Evolutionary conservation across 1,139 yeast genomes (phyloP).

Genomic region (Hyphopichia burtonii): DNA sequence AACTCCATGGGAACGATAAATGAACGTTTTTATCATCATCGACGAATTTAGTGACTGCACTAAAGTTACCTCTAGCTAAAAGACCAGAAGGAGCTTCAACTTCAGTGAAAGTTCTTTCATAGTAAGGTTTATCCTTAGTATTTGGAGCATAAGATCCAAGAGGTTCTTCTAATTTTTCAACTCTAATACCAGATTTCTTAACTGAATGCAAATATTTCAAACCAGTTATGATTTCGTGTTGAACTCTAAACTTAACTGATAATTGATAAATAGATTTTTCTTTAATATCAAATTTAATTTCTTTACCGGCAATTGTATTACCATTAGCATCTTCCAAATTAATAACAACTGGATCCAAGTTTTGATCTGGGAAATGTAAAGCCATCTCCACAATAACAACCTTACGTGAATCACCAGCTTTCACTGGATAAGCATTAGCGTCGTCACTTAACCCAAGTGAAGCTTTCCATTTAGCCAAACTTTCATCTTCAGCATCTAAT

Average conservation of each 20-base stretch:
- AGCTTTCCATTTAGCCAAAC: constrained; percentile 89
- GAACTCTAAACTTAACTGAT: constrained; percentile 76
- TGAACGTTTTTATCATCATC: constrained; percentile 85
- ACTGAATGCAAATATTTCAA: constrained; percentile 81
- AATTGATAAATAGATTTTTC: constrained; percentile 77
- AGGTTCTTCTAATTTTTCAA: constrained; percentile 84
- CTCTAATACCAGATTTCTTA: constrained; percentile 83
- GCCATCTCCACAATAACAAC: constrained; percentile 81
- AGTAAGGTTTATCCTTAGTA: constrained; percentile 78
- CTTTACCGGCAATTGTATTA: constrained; percentile 47
- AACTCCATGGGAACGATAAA: constrained; percentile 81
- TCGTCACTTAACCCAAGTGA: constrained; percentile 70
- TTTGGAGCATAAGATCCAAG: constrained; percentile 90
- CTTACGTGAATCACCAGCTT: constrained; percentile 69
- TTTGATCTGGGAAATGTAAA: constrained; percentile 57
- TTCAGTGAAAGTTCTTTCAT: constrained; percentile 75
- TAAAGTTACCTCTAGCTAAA: constrained; percentile 82
- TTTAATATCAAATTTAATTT: constrained; percentile 68
- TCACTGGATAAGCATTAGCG: constrained; percentile 59
- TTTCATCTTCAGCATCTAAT: constrained; percentile 88
- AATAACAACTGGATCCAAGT: constrained; percentile 57
- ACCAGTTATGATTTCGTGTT: constrained; percentile 90
- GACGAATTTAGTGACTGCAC: constrained; percentile 76
- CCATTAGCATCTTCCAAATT: constrained; percentile 59
- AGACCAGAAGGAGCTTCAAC: constrained; percentile 93